Percentiles rank a stretch among this genome's conserved stretches.
These are phyloP conservation scores for Citrus medica DNA, from an alignment of 345 rosid species.

Conservation along the genomic window DNA sequence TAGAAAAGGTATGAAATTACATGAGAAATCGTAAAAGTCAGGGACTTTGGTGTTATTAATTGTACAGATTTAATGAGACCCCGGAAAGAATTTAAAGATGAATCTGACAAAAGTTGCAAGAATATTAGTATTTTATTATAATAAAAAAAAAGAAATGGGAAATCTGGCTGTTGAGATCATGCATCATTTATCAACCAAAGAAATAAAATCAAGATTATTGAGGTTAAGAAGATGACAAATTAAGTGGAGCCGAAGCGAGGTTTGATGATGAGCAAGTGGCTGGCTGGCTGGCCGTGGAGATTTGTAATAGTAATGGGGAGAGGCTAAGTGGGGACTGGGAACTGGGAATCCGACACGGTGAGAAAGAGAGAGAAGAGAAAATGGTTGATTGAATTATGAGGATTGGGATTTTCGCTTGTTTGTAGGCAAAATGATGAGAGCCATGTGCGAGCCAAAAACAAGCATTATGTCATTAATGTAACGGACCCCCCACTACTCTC, in stretches of 20 bases:
- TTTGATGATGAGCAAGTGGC: neutral
- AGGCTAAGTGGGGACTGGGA: slow-evolving; percentile 9
- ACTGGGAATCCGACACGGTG: neutral
- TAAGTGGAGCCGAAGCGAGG: neutral
- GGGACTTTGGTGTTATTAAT: too few species aligned
- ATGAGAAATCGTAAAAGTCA: too few species aligned
- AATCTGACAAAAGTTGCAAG: neutral
- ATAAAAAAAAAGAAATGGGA: too few species aligned
- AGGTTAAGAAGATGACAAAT: slow-evolving; percentile 4
- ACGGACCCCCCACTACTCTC: neutral
- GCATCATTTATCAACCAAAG: neutral
- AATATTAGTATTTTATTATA: neutral
- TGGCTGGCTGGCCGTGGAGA: neutral
- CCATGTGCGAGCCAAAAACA: slow-evolving; percentile 19
- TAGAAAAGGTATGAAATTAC: too few species aligned
- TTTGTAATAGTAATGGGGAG: neutral
- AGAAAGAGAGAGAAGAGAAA: neutral
- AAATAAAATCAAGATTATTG: neutral
- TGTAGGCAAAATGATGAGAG: slow-evolving; percentile 20
- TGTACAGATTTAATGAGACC: neutral
- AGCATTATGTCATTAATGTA: slow-evolving; percentile 1
- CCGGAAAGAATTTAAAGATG: neutral
- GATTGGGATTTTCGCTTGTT: slow-evolving; percentile 11
- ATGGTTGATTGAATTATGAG: slow-evolving; percentile 1
- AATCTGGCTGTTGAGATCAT: neutral